Evolutionary conservation across 2,329 filamentous ascomycete species (phyloP).

Genomic region (Colletotrichum lindemuthianum): DNA sequence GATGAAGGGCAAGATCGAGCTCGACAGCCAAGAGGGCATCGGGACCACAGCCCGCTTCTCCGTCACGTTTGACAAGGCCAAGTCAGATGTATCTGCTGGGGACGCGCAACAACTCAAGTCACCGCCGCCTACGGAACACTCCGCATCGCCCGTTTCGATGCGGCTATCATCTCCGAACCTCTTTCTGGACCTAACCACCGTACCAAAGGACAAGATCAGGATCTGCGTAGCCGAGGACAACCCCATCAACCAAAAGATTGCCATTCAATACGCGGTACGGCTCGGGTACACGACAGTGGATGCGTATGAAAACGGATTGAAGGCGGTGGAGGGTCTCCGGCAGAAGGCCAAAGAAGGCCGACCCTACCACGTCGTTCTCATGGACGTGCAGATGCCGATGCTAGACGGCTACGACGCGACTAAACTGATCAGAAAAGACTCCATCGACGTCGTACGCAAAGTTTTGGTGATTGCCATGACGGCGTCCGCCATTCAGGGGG

Average conservation of each 20-base stretch:
- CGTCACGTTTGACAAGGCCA: slow-evolving; percentile 85
- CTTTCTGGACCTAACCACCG: slow-evolving; percentile 73
- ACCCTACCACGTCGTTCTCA: slow-evolving; percentile 90
- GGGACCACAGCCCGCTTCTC: slow-evolving; percentile 83
- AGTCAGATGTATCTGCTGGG: slow-evolving; percentile 66
- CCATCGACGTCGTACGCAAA: slow-evolving; percentile 78
- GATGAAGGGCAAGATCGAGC: slow-evolving; percentile 85
- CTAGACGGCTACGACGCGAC: slow-evolving; percentile 94
- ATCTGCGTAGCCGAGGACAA: slow-evolving; percentile 97
- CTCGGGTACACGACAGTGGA: slow-evolving; percentile 84
- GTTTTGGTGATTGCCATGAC: slow-evolving; percentile 98
- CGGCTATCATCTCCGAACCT: slow-evolving; percentile 53
- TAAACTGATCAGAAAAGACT: slow-evolving; percentile 80
- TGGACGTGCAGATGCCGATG: slow-evolving; percentile 97
- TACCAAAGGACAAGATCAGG: slow-evolving; percentile 81
- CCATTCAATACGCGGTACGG: slow-evolving; percentile 87
- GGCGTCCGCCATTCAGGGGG: slow-evolving; percentile 91
- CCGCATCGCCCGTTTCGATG: slow-evolving; percentile 46
- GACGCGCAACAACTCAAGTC: slow-evolving; percentile 57
- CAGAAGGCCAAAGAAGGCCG: slow-evolving; percentile 74
- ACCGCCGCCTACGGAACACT: slow-evolving; percentile 49
- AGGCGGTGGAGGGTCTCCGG: slow-evolving; percentile 87
- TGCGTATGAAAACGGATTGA: slow-evolving; percentile 88
- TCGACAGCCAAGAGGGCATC: slow-evolving; percentile 78
- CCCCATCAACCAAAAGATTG: slow-evolving; percentile 92